Percentiles rank a stretch among this genome's conserved stretches.
Conservation (phyloP, 2,329 filamentous ascomycete genomes). For the Trichoderma sp. region DNA sequence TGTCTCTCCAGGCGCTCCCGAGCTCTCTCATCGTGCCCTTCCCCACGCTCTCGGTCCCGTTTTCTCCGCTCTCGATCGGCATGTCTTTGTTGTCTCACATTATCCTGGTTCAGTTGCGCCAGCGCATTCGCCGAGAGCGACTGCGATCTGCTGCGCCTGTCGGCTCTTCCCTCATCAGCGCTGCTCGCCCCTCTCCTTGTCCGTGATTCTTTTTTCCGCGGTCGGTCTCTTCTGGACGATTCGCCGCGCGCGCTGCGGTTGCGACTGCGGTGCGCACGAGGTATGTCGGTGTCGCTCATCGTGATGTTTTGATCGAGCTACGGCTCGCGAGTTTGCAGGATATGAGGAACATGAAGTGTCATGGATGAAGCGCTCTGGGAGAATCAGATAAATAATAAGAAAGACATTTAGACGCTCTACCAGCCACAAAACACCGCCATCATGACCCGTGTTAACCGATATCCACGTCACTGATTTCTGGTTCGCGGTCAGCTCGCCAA, state of each 20-base stretch:
- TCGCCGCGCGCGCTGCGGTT: conserved; percentile 36
- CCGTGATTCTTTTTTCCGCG: conserved; percentile 41
- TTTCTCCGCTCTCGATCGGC: conserved; percentile 38
- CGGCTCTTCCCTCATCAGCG: conserved; percentile 39
- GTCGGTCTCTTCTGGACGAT: conserved; percentile 38
- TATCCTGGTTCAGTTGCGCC: conserved; percentile 64
- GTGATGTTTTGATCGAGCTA: conserved; percentile 29
- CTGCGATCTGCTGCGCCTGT: conserved; percentile 32
- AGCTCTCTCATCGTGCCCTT: conserved; percentile 27
- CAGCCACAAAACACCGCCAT: conserved; percentile 10
- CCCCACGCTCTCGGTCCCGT: conserved; percentile 20
- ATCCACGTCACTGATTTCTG: conserved; percentile 21
- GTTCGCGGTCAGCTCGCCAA: conserved; percentile 16
- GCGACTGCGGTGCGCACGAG: conserved; percentile 37
- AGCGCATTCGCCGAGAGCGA: conserved; percentile 58
- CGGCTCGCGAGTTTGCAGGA: conserved; percentile 31
- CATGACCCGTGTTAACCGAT: conserved; percentile 12
- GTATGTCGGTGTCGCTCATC: conserved; percentile 41
- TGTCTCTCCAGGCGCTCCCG: conserved; percentile 26
- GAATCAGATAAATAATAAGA: not conserved
- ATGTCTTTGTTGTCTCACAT: conserved; percentile 53
- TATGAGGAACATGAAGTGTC: not conserved
- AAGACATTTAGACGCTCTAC: not conserved
- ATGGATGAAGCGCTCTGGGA: not conserved
- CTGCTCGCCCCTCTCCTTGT: conserved; percentile 37